A percentile compares a stretch with the other conserved stretches of the same genome.
Evolutionary conservation across 2,329 filamentous ascomycete genomes (phyloP).

Genomic region (Fusarium solani-melongenae): DNA sequence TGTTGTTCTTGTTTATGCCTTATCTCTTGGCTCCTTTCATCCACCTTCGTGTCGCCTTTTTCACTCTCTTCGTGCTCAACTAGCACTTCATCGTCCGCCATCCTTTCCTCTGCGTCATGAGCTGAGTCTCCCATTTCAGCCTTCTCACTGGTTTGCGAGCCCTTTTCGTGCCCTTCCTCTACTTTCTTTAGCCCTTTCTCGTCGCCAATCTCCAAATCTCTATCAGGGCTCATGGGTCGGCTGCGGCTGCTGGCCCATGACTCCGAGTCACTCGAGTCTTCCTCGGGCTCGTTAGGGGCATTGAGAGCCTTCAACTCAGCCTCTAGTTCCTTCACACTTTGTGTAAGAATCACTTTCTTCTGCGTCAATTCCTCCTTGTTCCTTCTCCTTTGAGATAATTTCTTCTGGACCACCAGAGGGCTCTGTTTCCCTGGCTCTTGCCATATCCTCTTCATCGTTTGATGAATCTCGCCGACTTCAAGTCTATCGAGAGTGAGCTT

Average conservation of each 20-base stretch:
- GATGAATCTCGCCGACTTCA: background rate
- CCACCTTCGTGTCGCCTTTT: background rate
- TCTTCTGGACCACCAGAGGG: background rate
- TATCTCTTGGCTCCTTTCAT: background rate
- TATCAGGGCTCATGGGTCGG: background rate
- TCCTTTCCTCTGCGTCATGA: background rate
- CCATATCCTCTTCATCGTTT: background rate
- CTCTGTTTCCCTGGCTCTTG: background rate
- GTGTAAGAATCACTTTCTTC: background rate
- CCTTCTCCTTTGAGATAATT: background rate
- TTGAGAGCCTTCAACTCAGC: background rate
- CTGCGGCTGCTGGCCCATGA: background rate
- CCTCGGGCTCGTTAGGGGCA: background rate
- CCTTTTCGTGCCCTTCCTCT: background rate
- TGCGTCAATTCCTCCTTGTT: background rate
- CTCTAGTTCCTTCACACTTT: background rate
- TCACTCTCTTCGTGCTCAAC: background rate
- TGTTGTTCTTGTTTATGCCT: background rate
- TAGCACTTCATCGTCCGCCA: background rate
- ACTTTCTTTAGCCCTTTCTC: background rate
- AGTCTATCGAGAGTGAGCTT: background rate
- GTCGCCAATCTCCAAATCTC: background rate
- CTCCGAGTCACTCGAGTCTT: background rate
- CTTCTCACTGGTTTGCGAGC: background rate
- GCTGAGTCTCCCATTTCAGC: background rate